Conservation (phyloP, 768 basidiomycete species). For the Pulveroboletus sp. region DNA sequence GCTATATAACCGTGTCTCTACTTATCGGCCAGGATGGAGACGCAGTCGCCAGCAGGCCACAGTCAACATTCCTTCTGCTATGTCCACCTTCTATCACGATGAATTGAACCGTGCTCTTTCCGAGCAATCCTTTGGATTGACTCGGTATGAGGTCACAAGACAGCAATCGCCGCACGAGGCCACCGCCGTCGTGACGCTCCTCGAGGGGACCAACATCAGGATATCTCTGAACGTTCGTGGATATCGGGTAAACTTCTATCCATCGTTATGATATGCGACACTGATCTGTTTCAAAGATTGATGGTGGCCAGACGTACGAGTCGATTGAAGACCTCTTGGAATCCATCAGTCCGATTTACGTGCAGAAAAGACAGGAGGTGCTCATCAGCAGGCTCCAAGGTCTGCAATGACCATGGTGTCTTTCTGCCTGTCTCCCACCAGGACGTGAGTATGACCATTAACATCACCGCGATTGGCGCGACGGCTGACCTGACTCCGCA, state of each 20-base stretch:
- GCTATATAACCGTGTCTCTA: slow-evolving; percentile 26
- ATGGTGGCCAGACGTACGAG: slow-evolving; percentile 42
- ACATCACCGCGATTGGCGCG: background rate
- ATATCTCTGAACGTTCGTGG: slow-evolving; percentile 52
- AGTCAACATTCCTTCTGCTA: slow-evolving; percentile 17
- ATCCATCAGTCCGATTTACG: slow-evolving; percentile 52
- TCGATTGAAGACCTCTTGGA: slow-evolving; percentile 56
- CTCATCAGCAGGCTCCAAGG: slow-evolving; percentile 48
- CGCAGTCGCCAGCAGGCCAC: slow-evolving; percentile 2
- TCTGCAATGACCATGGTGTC: slow-evolving; percentile 26
- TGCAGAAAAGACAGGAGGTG: slow-evolving; percentile 41
- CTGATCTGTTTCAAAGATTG: slow-evolving; percentile 22
- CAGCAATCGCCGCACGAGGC: slow-evolving; percentile 44
- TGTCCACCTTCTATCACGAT: slow-evolving; percentile 31
- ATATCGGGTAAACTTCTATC: slow-evolving; percentile 44
- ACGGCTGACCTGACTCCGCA: slow-evolving; percentile 5
- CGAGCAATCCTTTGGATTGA: slow-evolving; percentile 58
- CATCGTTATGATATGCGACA: background rate
- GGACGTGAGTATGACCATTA: slow-evolving; percentile 7
- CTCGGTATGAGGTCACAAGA: slow-evolving; percentile 39
- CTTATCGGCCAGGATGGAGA: slow-evolving; percentile 18
- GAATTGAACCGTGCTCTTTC: slow-evolving; percentile 54
- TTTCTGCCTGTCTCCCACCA: background rate
- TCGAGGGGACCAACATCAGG: slow-evolving; percentile 49
- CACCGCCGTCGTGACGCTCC: slow-evolving; percentile 47